These are phyloP conservation scores for Neonectria neomacrospora DNA, from an alignment of 2,329 filamentous ascomycete genomes.

Conservation along the genomic window DNA sequence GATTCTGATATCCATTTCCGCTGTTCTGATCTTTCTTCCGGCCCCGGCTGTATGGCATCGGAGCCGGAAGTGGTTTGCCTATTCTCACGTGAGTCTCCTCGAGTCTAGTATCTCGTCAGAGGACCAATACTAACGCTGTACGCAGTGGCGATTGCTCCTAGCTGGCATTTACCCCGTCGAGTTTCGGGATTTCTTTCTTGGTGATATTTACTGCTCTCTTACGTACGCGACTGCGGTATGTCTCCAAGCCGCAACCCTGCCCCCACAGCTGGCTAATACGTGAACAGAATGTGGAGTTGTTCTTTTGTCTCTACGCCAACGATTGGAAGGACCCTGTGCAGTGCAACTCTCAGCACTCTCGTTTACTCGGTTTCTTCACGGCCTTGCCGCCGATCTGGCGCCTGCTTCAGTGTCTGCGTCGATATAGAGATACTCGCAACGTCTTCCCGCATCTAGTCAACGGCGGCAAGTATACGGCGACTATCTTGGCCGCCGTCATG, in stretches of 20 bases:
- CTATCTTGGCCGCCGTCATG: constrained; percentile 80
- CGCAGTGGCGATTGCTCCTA: constrained; percentile 82
- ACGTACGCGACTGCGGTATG: constrained; percentile 89
- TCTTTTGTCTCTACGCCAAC: constrained; percentile 92
- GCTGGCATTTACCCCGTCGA: constrained; percentile 93
- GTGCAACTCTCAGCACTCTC: constrained; percentile 89
- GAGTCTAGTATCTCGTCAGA: fast-evolving
- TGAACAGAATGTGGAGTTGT: constrained; percentile 83
- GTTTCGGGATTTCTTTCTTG: constrained; percentile 96
- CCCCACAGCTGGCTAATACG: constrained; percentile 21
- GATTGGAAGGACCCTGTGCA: constrained; percentile 76
- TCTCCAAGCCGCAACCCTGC: constrained; percentile 37
- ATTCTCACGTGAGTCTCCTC: constrained; percentile 77
- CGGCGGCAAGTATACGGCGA: constrained; percentile 88
- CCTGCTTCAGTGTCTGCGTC: constrained; percentile 87
- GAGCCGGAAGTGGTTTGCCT: constrained; percentile 86
- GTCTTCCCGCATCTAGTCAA: constrained; percentile 94
- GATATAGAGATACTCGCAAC: constrained; percentile 87
- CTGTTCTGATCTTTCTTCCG: constrained; percentile 79
- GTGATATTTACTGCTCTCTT: constrained; percentile 96
- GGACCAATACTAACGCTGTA: constrained; percentile 22
- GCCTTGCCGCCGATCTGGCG: constrained; percentile 90
- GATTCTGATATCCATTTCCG: constrained; percentile 76
- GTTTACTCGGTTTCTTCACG: constrained; percentile 85
- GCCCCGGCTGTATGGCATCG: constrained; percentile 77